Evolutionary conservation across 192 early-diverging fungal genomes (phyloP), one percentile per base, ranked within the genome.

Genomic region (Kickxella alabastrina): DNA sequence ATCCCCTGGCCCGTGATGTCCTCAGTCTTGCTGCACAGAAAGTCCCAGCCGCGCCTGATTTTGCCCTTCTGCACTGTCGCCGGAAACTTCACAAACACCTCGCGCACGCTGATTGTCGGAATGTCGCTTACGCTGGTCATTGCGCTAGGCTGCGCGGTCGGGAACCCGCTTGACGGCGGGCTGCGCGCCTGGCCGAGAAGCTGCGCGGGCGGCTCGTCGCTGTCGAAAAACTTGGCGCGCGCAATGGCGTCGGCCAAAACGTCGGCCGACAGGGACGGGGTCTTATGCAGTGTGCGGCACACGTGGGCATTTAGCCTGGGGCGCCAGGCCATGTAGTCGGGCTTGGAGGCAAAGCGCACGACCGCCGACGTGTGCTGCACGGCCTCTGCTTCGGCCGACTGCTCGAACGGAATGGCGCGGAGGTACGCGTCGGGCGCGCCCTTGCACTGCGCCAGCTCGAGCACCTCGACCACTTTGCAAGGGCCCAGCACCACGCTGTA

Each of bases 11-110:
- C 65, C 3, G 72, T 75, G 34, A 68, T 52, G 34, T 68, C 64
- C 72, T 75, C 72, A 10, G 72, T 68, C 57, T 75, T 67, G 72
- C 60, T 68, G 49, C 72, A 55, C 47, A 75, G 26, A 59, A 68
- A 64, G 41, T 75, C 65, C 72, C 72, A 75, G 8, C 72, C 72
- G 1, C 65, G 64, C 1, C 72, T 65, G 48, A 75, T 41, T 42
- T 68, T 68, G 42, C 72, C 61, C 26, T 51, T 47, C 17, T 68
- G 65, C 28, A 52, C 54, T 6, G 72, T 46, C 10, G 51, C 51
- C 34, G 72, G 72, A 18, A 68, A 67, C 35, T 49, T 55, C 53
- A 67, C 65, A 17, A 68, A 75, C 27, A 75, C 65, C n/a, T 73
- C 69, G 42, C 69, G 69, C 50, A 73, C 62, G 46, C 54, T 73